These are phyloP conservation scores for Backusella australiensis DNA, from an alignment of 192 early-diverging fungal species.

Conservation along the genomic window DNA sequence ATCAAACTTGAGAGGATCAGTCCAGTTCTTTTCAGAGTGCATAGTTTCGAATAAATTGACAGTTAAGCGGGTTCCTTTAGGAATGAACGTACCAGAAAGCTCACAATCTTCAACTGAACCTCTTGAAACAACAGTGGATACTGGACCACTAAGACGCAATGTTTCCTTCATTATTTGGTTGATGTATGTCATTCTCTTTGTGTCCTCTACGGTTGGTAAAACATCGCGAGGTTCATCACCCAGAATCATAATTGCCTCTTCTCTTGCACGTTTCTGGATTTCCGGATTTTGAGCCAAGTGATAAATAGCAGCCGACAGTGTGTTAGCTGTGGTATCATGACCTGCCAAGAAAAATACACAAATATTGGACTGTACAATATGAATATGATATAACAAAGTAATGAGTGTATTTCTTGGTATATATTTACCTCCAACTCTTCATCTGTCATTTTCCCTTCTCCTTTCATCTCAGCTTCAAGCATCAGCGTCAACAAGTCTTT, in stretches of 20 bases:
- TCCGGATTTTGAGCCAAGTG: conserved; percentile 46
- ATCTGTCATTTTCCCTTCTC: neutral
- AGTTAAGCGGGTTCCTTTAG: conserved; percentile 20
- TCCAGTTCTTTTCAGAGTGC: conserved; percentile 28
- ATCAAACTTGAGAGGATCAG: conserved; percentile 41
- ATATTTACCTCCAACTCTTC: neutral
- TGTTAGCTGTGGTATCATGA: conserved; percentile 56
- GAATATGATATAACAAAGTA: neutral
- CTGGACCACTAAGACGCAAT: conserved; percentile 10
- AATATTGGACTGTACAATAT: conserved; percentile 3
- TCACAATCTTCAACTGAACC: conserved; percentile 24
- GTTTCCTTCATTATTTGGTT: conserved; percentile 49
- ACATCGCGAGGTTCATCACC: conserved; percentile 51
- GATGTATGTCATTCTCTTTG: conserved; percentile 50
- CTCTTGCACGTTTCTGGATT: conserved; percentile 53
- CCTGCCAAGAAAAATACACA: conserved; percentile 58
- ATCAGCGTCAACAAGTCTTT: conserved; percentile 28
- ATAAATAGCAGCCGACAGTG: conserved; percentile 44
- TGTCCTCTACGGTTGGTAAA: conserved; percentile 48
- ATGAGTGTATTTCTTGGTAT: neutral
- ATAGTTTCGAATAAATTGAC: conserved; percentile 13
- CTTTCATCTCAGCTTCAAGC: conserved; percentile 13
- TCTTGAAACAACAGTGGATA: neutral
- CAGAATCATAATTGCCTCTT: conserved; percentile 49
- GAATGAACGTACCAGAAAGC: conserved; percentile 15